Base-by-base conservation (phyloP, 495 filamentous ascomycete species). In the Daldinia decipiens region DNA sequence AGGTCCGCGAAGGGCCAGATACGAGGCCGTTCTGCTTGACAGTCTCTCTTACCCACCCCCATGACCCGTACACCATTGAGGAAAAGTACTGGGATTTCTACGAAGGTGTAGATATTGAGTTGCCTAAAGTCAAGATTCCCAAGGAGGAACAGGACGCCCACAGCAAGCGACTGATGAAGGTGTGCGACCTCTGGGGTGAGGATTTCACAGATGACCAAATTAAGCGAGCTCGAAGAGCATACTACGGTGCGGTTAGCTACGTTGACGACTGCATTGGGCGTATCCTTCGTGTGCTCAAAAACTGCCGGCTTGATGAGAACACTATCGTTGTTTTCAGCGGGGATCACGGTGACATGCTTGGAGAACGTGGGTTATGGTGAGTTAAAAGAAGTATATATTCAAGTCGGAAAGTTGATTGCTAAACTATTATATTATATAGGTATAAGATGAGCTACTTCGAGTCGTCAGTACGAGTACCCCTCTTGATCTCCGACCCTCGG, bases 401-500 rank as follows among this genome's bases (percentile, higher is more conserved):
- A 9, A 17, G 26, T 39, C 32, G 5, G 15, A 53, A 27, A 8
- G 21, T 15, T 55, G 6, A 54, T 59, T 38, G 54, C 45, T 71
- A 62, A 71, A 9, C 43, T 27, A 26, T 55, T 53, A 17, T 54
- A 36, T 36, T 36, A 36, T 36, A 50, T 38, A 84, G 83, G 82
- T 97, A 97, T 83, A 97, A 97, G 83, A 97, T 97, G 93, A 89
- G 84, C 67, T 97, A 92, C 84, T 95, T 91, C 73, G 93, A 97
- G 82, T 87, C 87, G 31, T 94, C 91, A 6, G 90, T 90, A 31
- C 90, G 93, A 7, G 93, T 97, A 6, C 93, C 93, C 3, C 86
- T 97, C 64, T 81, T 97, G 59, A 82, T 95, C 66, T 88, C 90
- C 64, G 85, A 92, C 60, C 93, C 93, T 5, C 81, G 87, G 64